A percentile compares a stretch with the other conserved stretches of the same genome.
Conservation (phyloP, 2,329 filamentous ascomycete species). For the Nannizziopsis barbatae region DNA sequence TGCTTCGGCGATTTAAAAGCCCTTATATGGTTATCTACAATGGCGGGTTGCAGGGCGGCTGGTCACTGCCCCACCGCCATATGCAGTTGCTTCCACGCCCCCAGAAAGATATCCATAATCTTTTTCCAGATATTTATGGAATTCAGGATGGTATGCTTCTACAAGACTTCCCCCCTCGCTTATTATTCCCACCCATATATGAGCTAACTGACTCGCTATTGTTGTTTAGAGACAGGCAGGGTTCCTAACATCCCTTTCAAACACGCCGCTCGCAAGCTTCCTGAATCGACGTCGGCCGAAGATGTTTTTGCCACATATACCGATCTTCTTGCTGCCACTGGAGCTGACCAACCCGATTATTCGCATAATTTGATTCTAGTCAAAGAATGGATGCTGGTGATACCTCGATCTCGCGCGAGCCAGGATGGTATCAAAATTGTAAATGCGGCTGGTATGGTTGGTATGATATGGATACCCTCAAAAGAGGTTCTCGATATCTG, state of each 20-base stretch:
- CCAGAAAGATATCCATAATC: slow-evolving; percentile 10
- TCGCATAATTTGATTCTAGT: slow-evolving; percentile 40
- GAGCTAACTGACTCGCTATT: background rate
- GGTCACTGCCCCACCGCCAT: slow-evolving; percentile 16
- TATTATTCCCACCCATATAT: background rate
- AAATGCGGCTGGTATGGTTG: slow-evolving; percentile 34
- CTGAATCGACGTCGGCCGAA: background rate
- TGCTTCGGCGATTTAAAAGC: slow-evolving; percentile 13
- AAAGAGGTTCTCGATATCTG: slow-evolving; percentile 30
- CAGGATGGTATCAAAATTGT: slow-evolving; percentile 16
- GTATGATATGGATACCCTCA: slow-evolving; percentile 24
- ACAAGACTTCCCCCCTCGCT: background rate
- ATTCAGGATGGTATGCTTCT: slow-evolving; percentile 10
- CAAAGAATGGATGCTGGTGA: slow-evolving; percentile 35
- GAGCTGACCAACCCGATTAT: slow-evolving; percentile 11
- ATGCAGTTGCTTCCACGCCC: slow-evolving; percentile 15
- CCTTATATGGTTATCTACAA: slow-evolving; percentile 16
- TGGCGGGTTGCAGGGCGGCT: slow-evolving; percentile 15
- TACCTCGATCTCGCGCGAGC: slow-evolving; percentile 34
- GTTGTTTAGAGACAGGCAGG: slow-evolving; percentile 1
- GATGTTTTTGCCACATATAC: slow-evolving; percentile 11
- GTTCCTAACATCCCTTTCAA: slow-evolving; percentile 14
- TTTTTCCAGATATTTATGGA: slow-evolving; percentile 16
- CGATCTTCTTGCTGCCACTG: slow-evolving; percentile 11
- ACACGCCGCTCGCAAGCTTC: slow-evolving; percentile 8